phyloP scores from a whole-genome alignment of 208 protist species.

The Acanthamoeba lenticulata region DNA sequence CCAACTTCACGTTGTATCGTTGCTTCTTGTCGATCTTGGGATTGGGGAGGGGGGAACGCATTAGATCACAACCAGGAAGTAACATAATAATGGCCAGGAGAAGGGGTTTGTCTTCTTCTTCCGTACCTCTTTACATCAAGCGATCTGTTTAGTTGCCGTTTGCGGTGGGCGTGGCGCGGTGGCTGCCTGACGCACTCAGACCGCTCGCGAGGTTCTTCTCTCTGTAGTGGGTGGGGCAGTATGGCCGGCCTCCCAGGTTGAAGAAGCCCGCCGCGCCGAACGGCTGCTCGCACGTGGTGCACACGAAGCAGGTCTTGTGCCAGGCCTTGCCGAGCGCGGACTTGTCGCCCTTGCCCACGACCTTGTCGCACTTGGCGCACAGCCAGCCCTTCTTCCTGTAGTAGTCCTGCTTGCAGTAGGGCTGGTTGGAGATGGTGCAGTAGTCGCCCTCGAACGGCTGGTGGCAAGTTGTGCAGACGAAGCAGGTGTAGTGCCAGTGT shows the following conservation, averaged over 20 bases:
- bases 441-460: conserved; percentile 62
- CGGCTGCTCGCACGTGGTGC: conserved; percentile 48
- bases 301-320: conserved; percentile 67
- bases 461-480: conserved; percentile 53
- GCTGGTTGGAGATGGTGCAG: not conserved
- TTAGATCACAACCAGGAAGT: too few relatives aligned
- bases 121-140: too few relatives aligned
- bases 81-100: too few relatives aligned
- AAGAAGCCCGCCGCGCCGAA: conserved; percentile 66
- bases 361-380: conserved; percentile 61
- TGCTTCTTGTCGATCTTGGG: too few relatives aligned
- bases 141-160: not conserved
- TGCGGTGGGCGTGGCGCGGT: too few relatives aligned
- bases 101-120: too few relatives aligned
- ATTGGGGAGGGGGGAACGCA: too few relatives aligned
- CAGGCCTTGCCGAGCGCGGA: conserved; percentile 61
- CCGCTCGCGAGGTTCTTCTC: not conserved
- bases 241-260: conserved; percentile 27
- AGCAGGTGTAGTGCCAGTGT: conserved; percentile 47
- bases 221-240: conserved; percentile 53
- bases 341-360: conserved; percentile 62
- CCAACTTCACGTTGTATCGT: too few relatives aligned
- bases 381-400: conserved; percentile 69
- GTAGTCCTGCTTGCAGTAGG: conserved; percentile 61
- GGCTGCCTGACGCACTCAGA: not conserved